Evolutionary conservation across 1,284 basidiomycete genomes (phyloP), one percentile per base, ranked within the genome.

Genomic region (Agroathelia rolfsii): DNA sequence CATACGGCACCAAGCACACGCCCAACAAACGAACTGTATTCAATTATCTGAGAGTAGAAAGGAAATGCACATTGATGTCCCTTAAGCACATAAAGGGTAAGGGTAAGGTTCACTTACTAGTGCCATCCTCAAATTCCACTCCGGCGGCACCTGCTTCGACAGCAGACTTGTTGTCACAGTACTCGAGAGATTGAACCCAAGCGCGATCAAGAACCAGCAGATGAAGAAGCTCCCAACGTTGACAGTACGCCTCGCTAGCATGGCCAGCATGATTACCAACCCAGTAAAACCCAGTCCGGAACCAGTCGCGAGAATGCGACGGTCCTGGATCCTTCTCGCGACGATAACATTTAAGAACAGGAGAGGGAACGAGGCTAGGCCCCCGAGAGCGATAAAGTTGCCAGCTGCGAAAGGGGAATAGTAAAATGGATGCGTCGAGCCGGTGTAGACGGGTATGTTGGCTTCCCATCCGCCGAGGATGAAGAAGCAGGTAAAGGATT

Each of bases 401-500:
- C 58, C 59, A 1, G 59, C 53, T 9, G 51, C 53, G 45, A 54
- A 57, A 6, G 59, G 58, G 22, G 48, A 50, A 49, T 52, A 56
- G 41, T 50, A 44, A 46, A 62, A 55, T 14, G 32, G 36, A 17
- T 14, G 28, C 20, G 45, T 43, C 24, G 43, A 46, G 16, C 51
- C 50, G 21, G 55, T 53, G 48, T 55, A 62, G 34, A 62, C 49
- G 24, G 60, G 60, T 34, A 63, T 58, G 50, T 62, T 62, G 3
- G 57, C 50, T 37, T 63, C 59, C 59, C 59, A 62, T 5, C 56
- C 59, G 29, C 59, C 61, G 34, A 63, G 53, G 37, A 60, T 53
- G 51, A 62, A 62, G 51, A 63, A 63, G 41, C 55, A 60, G 11
- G 57, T 58, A 59, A 63, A 61, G 15, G 61, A 56, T 45, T 55